These are phyloP conservation scores for Cryomyces minteri DNA, from an alignment of 495 filamentous ascomycete genomes.

Conservation along the genomic window DNA sequence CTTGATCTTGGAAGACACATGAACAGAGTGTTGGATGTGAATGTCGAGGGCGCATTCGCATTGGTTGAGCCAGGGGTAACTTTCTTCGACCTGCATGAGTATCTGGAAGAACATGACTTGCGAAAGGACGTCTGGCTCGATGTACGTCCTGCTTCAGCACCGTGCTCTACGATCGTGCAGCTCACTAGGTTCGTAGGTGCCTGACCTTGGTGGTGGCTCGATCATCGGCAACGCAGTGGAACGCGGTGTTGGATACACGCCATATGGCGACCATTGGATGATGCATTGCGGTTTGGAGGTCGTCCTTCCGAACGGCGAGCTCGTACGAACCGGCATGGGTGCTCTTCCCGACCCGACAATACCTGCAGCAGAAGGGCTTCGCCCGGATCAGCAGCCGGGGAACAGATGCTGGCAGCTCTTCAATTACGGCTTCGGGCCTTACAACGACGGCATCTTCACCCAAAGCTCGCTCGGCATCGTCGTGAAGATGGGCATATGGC, in stretches of 20 bases:
- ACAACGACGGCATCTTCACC: conserved; percentile 36
- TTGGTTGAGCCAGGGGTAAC: conserved; percentile 42
- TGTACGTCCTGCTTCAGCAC: not conserved
- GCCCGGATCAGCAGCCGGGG: conserved; percentile 11
- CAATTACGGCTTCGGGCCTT: conserved; percentile 35
- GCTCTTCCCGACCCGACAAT: conserved; percentile 27
- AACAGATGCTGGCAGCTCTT: conserved; percentile 33
- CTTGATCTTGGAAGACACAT: conserved; percentile 36
- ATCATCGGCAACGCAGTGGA: conserved; percentile 39
- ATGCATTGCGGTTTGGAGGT: conserved; percentile 38
- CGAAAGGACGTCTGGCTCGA: conserved; percentile 29
- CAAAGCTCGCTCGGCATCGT: conserved; percentile 41
- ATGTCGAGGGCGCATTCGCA: conserved; percentile 30
- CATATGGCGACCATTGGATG: conserved; percentile 33
- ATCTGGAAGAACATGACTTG: conserved; percentile 24
- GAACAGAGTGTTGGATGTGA: conserved; percentile 34
- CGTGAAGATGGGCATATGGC: conserved; percentile 37
- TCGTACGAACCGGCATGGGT: conserved; percentile 41
- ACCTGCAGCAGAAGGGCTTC: not conserved
- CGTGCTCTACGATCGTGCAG: too few relatives aligned
- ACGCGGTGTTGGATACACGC: conserved; percentile 38
- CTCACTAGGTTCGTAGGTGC: conserved; percentile 5
- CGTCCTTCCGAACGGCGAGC: conserved; percentile 33
- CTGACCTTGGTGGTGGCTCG: conserved; percentile 37
- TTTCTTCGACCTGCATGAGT: conserved; percentile 33